These are phyloP conservation scores for Fusarium incarnatum DNA, from an alignment of 2,329 filamentous ascomycete genomes.

Conservation along the genomic window DNA sequence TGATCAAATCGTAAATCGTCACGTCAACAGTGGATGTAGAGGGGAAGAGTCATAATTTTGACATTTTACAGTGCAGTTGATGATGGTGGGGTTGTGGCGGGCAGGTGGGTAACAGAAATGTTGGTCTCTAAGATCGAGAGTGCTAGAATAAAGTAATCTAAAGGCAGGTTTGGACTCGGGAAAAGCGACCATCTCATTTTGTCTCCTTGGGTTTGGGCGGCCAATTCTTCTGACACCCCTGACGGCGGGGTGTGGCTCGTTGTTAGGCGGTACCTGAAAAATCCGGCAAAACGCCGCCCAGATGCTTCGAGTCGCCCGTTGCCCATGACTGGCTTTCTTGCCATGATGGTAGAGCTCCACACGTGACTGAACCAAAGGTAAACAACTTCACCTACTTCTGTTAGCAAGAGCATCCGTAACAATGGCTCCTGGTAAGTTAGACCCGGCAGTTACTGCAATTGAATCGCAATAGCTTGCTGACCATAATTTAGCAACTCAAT, in stretches of 20 bases:
- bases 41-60: constrained; percentile 59
- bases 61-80: constrained; percentile 53
- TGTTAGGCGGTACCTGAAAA: constrained; percentile 45
- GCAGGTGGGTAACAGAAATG: background rate
- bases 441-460: background rate
- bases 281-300: constrained; percentile 47
- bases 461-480: constrained; percentile 29
- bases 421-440: constrained; percentile 58
- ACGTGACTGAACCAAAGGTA: constrained; percentile 54
- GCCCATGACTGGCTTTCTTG: constrained; percentile 25
- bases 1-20: constrained; percentile 43
- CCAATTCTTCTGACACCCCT: background rate
- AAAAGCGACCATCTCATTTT: background rate
- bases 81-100: constrained; percentile 56
- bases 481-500: constrained; percentile 71
- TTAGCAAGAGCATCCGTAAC: constrained; percentile 36
- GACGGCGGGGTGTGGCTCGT: constrained; percentile 50
- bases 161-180: rapidly evolving
- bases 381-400: constrained; percentile 49
- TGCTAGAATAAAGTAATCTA: background rate
- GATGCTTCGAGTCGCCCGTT: constrained; percentile 1
- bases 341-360: constrained; percentile 37
- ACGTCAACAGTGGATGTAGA: constrained; percentile 38
- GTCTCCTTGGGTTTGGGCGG: background rate
- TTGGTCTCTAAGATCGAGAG: rapidly evolving